These are phyloP conservation scores for Gypsophila paniculata DNA, from an alignment of 179 eudicot genomes.

Conservation along the genomic window DNA sequence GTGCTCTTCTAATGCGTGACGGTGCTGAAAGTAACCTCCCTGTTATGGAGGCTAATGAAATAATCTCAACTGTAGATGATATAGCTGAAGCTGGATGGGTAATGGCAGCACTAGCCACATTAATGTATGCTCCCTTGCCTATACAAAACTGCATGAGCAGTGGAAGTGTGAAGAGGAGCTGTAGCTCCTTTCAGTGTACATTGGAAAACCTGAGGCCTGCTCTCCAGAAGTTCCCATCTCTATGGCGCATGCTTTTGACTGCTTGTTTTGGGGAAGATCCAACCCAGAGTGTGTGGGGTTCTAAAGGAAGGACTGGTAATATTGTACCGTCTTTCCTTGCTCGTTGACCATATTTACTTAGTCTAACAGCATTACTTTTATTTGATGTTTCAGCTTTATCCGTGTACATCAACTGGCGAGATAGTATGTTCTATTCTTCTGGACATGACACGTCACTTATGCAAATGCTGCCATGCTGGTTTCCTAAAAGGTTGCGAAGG, in stretches of 20 bases:
- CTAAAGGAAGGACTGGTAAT: constrained; percentile 56
- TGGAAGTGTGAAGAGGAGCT: constrained; percentile 75
- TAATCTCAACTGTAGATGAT: constrained; percentile 83
- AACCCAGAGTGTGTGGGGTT: constrained; percentile 40
- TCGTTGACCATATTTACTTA: constrained; percentile 14
- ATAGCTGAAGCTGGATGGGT: constrained; percentile 95
- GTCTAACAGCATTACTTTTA: constrained; percentile 24
- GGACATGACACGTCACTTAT: constrained; percentile 82
- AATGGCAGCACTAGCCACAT: constrained; percentile 85
- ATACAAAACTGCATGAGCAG: constrained; percentile 80
- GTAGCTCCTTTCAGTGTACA: constrained; percentile 82
- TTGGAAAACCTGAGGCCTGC: constrained; percentile 92
- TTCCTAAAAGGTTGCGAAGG: constrained; percentile 74
- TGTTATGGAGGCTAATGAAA: constrained; percentile 55
- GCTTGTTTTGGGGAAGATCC: constrained; percentile 85
- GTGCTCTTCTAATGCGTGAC: constrained; percentile 59
- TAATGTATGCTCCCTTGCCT: constrained; percentile 88
- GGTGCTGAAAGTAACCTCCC: constrained; percentile 41
- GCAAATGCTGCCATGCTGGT: constrained; percentile 97
- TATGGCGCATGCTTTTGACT: constrained; percentile 74
- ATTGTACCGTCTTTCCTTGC: constrained; percentile 18
- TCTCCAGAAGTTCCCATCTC: constrained; percentile 75
- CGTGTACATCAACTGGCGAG: constrained; percentile 85
- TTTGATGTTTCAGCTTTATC: constrained; percentile 58
- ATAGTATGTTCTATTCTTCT: constrained; percentile 71